A percentile compares a stretch with the other conserved stretches of the same genome.
These are phyloP conservation scores for Annona cherimola DNA, from an alignment of 164 flowering plant genomes.

Conservation along the genomic window DNA sequence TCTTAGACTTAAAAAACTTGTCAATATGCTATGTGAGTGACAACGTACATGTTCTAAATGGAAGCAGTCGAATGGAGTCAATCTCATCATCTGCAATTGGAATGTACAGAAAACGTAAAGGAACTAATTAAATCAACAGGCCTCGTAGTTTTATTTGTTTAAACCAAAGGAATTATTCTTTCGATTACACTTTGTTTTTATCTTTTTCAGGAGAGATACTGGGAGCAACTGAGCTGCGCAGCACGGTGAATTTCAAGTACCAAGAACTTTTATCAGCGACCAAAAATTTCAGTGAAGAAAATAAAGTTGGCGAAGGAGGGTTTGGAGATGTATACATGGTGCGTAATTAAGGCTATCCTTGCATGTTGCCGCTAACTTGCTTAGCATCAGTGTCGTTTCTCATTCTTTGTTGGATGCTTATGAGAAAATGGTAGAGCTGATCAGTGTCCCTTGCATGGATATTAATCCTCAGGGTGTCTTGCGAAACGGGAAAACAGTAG, in stretches of 20 bases:
- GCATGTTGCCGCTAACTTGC: background rate
- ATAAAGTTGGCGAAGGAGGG: constrained; percentile 55
- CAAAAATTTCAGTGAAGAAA: constrained; percentile 36
- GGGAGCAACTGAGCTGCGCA: constrained; percentile 31
- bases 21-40: too few species aligned
- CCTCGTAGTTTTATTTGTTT: background rate
- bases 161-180: background rate
- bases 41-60: too few species aligned
- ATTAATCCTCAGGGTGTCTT: background rate
- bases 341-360: constrained; percentile 5
- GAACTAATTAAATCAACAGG: background rate
- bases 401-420: too few species aligned
- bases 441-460: background rate
- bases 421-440: background rate
- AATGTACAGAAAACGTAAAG: too few species aligned
- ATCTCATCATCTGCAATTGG: too few species aligned
- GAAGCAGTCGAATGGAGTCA: too few species aligned
- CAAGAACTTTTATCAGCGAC: constrained; percentile 44
- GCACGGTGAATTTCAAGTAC: constrained; percentile 36
- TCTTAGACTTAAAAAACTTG: too few species aligned
- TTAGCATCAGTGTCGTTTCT: too few species aligned
- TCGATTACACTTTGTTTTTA: background rate
- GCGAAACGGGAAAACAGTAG: constrained; percentile 5
- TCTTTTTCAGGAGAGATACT: constrained; percentile 6
- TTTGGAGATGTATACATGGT: constrained; percentile 64